Evolutionary conservation across 768 basidiomycete species (phyloP), one percentile per base, ranked within the genome.

Genomic region (Suillus tomentosus): DNA sequence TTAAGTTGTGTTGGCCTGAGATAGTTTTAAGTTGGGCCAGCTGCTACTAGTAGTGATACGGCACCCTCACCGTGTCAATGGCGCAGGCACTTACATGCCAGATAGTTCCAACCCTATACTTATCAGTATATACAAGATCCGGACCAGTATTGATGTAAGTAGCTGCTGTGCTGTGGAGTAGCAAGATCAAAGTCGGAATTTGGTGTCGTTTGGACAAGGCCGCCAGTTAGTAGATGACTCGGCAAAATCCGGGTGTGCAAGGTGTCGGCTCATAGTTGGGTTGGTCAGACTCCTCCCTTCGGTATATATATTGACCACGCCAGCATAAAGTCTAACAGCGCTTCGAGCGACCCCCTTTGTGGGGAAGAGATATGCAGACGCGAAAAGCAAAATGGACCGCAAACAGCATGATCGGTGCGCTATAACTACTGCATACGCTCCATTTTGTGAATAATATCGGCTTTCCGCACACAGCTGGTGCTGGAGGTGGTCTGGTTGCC

Each of bases 401-500:
- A 71, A 84, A 89, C 81, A 91, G 90, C 79, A 90, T 93, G 86
- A 87, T 93, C 77, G 90, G 91, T 92, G 71, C 73, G 86, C 66
- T 64, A 40, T 40, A 24, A 59, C 60, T 63, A 59, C 67, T 27
- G 17, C 7, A 22, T n/a, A 36, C 9, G 36, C 31, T 42, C 66
- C 60, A 27, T 61, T 48, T 59, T 63, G 47, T 59, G 36, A 42
- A 34, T 11, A 27, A 24, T 17, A 48, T 51, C 65, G 45, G 40
- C 56, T 48, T 61, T 17, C 58, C 37, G 8, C 55, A 34, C 57
- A 14, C 70, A 93, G 94, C 97, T 73, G 97, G 97, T 62, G 96
- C 96, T 43, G 95, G 95, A 37, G 95, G 96, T 61, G 97, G 97
- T 64, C 82, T 99, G 66, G 89, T 95, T 68, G 91, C 94, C 59